These are phyloP conservation scores for Podila horticola DNA, from an alignment of 192 early-diverging fungal species.

Conservation along the genomic window DNA sequence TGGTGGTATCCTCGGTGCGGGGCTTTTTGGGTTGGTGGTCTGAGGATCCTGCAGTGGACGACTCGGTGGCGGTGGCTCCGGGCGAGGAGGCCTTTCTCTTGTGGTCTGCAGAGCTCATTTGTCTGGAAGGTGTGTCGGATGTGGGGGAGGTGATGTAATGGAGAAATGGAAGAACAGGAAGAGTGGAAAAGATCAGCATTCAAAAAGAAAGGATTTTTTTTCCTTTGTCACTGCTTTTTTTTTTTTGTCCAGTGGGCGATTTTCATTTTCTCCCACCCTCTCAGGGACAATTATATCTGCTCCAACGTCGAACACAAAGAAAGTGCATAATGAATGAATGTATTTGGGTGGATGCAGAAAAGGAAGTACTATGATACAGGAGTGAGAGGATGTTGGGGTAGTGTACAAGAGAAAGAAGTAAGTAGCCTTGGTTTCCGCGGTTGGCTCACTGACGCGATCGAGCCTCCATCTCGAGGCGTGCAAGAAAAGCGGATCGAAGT, in stretches of 20 bases:
- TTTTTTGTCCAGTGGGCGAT: too few species aligned
- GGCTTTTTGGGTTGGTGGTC: conserved; percentile 33
- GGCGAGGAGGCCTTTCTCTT: conserved; percentile 42
- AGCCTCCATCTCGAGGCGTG: conserved; percentile 23
- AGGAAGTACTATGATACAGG: neutral
- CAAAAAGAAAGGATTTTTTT: too few species aligned
- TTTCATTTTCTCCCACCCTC: too few species aligned
- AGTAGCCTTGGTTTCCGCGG: neutral
- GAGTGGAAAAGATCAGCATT: neutral
- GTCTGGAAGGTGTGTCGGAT: neutral
- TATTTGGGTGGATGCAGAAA: too few species aligned
- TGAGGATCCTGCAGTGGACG: neutral
- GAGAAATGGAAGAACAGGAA: neutral
- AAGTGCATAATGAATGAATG: too few species aligned
- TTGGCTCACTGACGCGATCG: neutral
- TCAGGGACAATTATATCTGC: too few species aligned
- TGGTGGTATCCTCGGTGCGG: conserved; percentile 4
- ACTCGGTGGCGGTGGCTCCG: neutral
- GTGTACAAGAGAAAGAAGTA: neutral
- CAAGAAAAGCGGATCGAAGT: conserved; percentile 38
- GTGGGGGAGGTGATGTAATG: neutral
- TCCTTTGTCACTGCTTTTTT: too few species aligned
- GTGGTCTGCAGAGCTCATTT: conserved; percentile 31
- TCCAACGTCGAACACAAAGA: too few species aligned
- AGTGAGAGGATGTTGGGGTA: neutral